Conservation (phyloP, 1,139 yeast species). For the Meyerozyma sp. region DNA sequence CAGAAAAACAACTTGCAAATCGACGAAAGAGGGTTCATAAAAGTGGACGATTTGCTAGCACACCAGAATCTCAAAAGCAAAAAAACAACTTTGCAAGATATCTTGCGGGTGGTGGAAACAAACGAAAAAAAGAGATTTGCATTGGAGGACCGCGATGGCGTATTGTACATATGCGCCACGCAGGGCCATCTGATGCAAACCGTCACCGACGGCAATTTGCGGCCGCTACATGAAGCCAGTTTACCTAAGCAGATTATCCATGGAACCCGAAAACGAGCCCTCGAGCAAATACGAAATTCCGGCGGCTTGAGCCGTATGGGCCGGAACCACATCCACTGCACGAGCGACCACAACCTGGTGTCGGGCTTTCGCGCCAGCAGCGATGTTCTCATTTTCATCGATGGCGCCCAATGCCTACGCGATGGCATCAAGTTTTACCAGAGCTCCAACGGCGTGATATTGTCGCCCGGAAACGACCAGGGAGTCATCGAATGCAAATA, state of each 20-base stretch:
- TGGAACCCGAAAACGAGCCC: slow-evolving; percentile 63
- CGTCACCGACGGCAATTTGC: slow-evolving; percentile 40
- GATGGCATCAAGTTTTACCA: slow-evolving; percentile 52
- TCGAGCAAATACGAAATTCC: slow-evolving; percentile 41
- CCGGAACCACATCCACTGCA: slow-evolving; percentile 80
- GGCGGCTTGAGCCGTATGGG: slow-evolving; percentile 67
- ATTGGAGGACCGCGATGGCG: slow-evolving; percentile 21
- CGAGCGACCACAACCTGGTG: slow-evolving; percentile 36
- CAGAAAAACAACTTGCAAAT: slow-evolving; percentile 60
- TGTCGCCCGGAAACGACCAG: slow-evolving; percentile 54
- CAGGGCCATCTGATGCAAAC: slow-evolving; percentile 80
- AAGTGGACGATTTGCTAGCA: slow-evolving; percentile 44
- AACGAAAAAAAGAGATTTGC: slow-evolving; percentile 72
- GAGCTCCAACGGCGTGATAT: slow-evolving; percentile 70
- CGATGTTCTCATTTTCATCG: slow-evolving; percentile 58
- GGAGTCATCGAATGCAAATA: slow-evolving; percentile 48
- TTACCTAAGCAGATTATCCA: slow-evolving; percentile 50
- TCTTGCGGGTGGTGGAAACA: slow-evolving; percentile 53
- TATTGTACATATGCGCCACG: slow-evolving; percentile 63
- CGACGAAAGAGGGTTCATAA: slow-evolving; percentile 62
- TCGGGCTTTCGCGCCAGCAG: slow-evolving; percentile 72
- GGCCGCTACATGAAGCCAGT: slow-evolving; percentile 22
- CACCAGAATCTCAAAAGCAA: slow-evolving; percentile 57
- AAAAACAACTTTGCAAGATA: slow-evolving; percentile 50
- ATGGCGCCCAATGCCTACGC: slow-evolving; percentile 41